phyloP scores from a whole-genome alignment of 768 basidiomycete species.

The Leccinellum rugosiceps region DNA sequence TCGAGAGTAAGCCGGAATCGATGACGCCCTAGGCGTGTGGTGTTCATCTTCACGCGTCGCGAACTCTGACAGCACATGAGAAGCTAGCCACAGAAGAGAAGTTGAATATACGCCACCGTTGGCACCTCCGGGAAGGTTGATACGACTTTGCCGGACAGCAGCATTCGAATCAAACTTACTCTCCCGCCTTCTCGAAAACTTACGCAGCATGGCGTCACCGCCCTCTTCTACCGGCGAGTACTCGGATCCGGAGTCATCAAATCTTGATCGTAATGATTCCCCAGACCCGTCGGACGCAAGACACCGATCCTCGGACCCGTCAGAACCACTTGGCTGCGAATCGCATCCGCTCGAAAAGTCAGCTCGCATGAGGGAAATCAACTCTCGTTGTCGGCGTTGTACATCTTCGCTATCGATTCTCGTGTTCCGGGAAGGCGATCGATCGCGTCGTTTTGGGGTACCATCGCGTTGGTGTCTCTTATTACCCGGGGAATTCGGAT shows the following conservation, averaged over 20 bases:
- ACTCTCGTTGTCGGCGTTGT: slow-evolving; percentile 19
- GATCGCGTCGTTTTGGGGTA: slow-evolving; percentile 11
- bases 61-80: slow-evolving; percentile 14
- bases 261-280: slow-evolving; percentile 19
- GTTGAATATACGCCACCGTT: slow-evolving; percentile 11
- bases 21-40: slow-evolving; percentile 16
- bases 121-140: background rate
- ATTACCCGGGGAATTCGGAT: slow-evolving; percentile 2
- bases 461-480: slow-evolving; percentile 10
- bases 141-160: slow-evolving; percentile 5
- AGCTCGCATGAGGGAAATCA: slow-evolving; percentile 9
- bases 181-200: slow-evolving; percentile 1
- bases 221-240: slow-evolving; percentile 29
- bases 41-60: slow-evolving; percentile 13
- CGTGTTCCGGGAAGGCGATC: slow-evolving; percentile 4
- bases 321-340: slow-evolving; percentile 17
- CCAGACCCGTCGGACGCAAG: slow-evolving; percentile 18
- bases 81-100: background rate
- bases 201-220: background rate
- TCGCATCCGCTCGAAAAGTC: slow-evolving; percentile 16
- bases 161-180: slow-evolving; percentile 2
- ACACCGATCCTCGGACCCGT: slow-evolving; percentile 10
- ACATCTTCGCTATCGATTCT: slow-evolving; percentile 8
- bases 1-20: slow-evolving; percentile 3
- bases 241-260: slow-evolving; percentile 30